Evolutionary conservation across 257 asterid species (phyloP).

Genomic region (Parsonsia alboflavescens): DNA sequence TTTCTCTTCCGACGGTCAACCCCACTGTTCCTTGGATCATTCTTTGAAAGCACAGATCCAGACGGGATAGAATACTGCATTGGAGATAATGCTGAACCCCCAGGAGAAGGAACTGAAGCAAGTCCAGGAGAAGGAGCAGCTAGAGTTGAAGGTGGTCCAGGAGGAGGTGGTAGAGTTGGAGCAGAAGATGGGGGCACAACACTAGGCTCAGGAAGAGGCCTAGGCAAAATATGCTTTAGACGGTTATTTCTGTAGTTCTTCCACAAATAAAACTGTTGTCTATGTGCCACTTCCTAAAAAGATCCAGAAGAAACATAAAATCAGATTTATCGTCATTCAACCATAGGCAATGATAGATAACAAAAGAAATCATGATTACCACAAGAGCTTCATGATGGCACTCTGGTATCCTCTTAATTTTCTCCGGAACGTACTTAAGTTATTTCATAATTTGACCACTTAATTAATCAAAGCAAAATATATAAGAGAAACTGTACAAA

Average conservation of each 20-base stretch:
- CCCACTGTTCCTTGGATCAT: conserved; percentile 55
- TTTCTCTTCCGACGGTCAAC: conserved; percentile 77
- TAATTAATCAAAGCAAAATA: background rate
- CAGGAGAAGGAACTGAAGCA: conserved; percentile 49
- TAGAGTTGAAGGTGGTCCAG: conserved; percentile 36
- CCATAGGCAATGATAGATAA: background rate
- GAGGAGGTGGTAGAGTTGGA: conserved; percentile 45
- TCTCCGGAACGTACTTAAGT: background rate
- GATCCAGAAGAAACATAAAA: background rate
- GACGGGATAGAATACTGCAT: conserved; percentile 62
- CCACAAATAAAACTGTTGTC: conserved; percentile 94
- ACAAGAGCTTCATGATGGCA: background rate
- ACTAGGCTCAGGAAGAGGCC: conserved; percentile 70
- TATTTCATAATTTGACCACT: background rate
- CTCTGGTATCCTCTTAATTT: background rate
- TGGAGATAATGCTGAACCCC: conserved; percentile 50
- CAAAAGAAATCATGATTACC: background rate
- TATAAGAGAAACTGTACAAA: background rate
- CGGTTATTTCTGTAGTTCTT: conserved; percentile 84
- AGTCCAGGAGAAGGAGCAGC: conserved; percentile 39
- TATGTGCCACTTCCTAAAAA: conserved; percentile 85
- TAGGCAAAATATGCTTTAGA: conserved; percentile 89
- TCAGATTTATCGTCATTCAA: background rate
- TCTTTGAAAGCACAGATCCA: conserved; percentile 54
- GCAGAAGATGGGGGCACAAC: conserved; percentile 40